Evolutionary conservation across 106 monocot genomes (phyloP).

Genomic region (Alisma plantagoaquatica): DNA sequence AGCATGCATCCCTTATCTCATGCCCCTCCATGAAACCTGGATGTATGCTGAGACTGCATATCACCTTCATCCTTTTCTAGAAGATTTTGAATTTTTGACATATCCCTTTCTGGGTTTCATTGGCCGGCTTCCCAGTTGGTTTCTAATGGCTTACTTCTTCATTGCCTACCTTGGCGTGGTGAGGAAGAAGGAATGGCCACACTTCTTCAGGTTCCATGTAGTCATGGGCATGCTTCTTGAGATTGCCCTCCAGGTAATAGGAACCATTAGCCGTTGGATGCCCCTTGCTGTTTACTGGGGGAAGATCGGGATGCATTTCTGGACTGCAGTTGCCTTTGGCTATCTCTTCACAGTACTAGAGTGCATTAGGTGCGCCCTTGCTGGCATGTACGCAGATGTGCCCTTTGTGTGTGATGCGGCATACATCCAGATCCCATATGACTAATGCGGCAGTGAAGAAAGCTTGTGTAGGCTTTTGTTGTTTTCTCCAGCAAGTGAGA

Average conservation of each 20-base stretch:
- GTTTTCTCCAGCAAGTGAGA: not conserved
- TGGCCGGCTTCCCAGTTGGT: not conserved
- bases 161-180: conserved; percentile 1
- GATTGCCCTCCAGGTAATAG: too few relatives aligned
- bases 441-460: not conserved
- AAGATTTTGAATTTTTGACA: not conserved
- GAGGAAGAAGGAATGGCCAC: too few relatives aligned
- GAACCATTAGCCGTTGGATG: too few relatives aligned
- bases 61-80: conserved; percentile 1
- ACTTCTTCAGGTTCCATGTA: too few relatives aligned
- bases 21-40: conserved; percentile 1
- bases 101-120: too few relatives aligned
- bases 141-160: too few relatives aligned
- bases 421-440: not conserved
- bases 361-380: not conserved
- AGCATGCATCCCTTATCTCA: conserved; percentile 1
- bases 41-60: conserved; percentile 3
- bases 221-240: too few relatives aligned
- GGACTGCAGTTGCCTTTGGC: not conserved
- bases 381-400: not conserved
- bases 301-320: conserved; percentile 1
- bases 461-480: not conserved
- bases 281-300: conserved; percentile 3
- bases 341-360: conserved; percentile 3
- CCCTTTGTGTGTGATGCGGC: too few relatives aligned